Percentiles rank a stretch among this genome's conserved stretches.
These are phyloP conservation scores for Aspergillus awamori DNA, from an alignment of 2,329 filamentous ascomycete genomes.

Conservation along the genomic window DNA sequence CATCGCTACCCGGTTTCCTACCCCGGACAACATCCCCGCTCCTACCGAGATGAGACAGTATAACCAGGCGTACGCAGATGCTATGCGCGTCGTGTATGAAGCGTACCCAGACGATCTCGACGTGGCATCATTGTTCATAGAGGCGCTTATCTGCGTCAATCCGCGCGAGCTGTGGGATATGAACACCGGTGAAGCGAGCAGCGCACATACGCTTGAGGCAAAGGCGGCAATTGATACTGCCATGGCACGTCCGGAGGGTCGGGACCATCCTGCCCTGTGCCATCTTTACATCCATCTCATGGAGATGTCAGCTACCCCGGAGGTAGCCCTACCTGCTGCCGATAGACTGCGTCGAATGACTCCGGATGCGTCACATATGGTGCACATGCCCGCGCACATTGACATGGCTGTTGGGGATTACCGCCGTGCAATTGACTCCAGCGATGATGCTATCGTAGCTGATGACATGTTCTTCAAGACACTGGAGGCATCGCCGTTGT, in stretches of 20 bases:
- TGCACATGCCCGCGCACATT: constrained; percentile 76
- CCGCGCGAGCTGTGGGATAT: constrained; percentile 66
- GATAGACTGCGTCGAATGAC: constrained; percentile 64
- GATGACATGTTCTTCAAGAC: constrained; percentile 65
- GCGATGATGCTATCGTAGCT: constrained; percentile 64
- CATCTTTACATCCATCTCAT: constrained; percentile 76
- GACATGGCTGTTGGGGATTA: constrained; percentile 76
- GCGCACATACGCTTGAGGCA: constrained; percentile 59
- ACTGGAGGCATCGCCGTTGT: constrained; percentile 62
- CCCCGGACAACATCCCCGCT: constrained; percentile 48
- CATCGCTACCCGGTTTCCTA: constrained; percentile 22
- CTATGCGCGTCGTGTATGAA: constrained; percentile 58
- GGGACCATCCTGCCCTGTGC: constrained; percentile 66
- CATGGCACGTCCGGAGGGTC: constrained; percentile 44
- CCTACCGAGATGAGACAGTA: constrained; percentile 51
- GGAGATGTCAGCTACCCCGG: constrained; percentile 71
- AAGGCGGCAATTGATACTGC: constrained; percentile 34
- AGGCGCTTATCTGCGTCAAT: constrained; percentile 65
- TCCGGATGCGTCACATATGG: constrained; percentile 68
- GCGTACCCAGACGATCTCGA: constrained; percentile 60
- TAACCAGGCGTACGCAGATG: constrained; percentile 62
- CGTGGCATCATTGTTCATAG: constrained; percentile 62
- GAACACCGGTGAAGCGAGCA: constrained; percentile 58
- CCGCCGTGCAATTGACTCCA: constrained; percentile 64
- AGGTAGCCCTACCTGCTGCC: constrained; percentile 62